Evolutionary conservation across 2,329 filamentous ascomycete species (phyloP).

Genomic region (Graphilbum fragrans): DNA sequence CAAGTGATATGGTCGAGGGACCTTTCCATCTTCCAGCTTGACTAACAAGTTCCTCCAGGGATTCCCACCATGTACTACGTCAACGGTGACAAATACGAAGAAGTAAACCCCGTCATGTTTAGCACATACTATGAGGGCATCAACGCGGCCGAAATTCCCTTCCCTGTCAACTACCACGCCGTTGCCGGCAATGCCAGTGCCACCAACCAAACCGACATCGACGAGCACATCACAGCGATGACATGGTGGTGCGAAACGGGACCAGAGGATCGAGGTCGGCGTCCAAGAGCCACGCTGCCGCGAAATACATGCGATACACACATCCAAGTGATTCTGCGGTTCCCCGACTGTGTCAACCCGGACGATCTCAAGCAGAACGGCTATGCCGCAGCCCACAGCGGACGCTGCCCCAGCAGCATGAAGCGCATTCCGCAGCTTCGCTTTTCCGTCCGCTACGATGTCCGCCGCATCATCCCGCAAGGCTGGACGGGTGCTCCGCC

Average conservation of each 20-base stretch:
- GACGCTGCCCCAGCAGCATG: constrained; percentile 25
- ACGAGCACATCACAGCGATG: constrained; percentile 16
- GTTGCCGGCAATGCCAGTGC: constrained; percentile 28
- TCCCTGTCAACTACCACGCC: constrained; percentile 28
- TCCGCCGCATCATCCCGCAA: constrained; percentile 24
- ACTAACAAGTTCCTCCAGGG: constrained; percentile 16
- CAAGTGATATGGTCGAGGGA: constrained; percentile 6
- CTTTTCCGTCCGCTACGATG: constrained; percentile 31
- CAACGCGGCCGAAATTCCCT: constrained; percentile 28
- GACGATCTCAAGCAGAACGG: constrained; percentile 17
- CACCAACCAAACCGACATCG: constrained; percentile 19
- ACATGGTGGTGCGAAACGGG: constrained; percentile 25
- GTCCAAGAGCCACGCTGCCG: constrained; percentile 18
- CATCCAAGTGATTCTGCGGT: constrained; percentile 28
- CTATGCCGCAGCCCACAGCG: constrained; percentile 11
- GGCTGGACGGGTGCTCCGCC: constrained; percentile 33
- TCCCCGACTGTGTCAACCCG: constrained; percentile 29
- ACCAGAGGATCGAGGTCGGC: constrained; percentile 15
- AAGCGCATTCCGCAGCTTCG: constrained; percentile 33
- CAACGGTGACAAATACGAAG: constrained; percentile 22
- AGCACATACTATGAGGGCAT: constrained; percentile 32
- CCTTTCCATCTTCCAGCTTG: background rate
- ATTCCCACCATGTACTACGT: constrained; percentile 29
- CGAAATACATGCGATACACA: constrained; percentile 26
- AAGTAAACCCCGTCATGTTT: constrained; percentile 26